Evolutionary conservation across 129 eudicot species (phyloP).

Genomic region (Lactuca sativa): DNA sequence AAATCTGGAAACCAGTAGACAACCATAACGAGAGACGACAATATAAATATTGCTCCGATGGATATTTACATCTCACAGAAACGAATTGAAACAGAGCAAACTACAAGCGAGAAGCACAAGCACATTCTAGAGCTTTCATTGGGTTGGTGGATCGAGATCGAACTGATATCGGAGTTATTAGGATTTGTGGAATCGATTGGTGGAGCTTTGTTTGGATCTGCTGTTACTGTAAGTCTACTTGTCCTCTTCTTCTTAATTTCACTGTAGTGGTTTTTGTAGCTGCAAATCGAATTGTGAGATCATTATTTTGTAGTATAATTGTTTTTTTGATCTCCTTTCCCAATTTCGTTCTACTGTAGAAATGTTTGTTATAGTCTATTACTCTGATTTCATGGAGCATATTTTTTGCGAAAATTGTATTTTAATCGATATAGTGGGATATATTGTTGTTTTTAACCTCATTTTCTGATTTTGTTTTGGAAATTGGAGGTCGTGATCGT

Average conservation of each 20-base stretch:
- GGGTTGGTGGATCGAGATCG: conserved; percentile 61
- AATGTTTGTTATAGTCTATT: neutral
- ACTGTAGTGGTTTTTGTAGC: neutral
- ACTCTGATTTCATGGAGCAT: too few species aligned
- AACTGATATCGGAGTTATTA: conserved; percentile 41
- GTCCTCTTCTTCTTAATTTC: neutral
- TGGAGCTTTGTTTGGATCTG: conserved; percentile 18
- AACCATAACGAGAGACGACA: neutral
- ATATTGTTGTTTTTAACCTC: too few species aligned
- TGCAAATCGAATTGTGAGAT: neutral
- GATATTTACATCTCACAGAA: neutral
- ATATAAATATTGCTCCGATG: neutral
- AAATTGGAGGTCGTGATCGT: neutral
- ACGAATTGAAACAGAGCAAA: neutral
- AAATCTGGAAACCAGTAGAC: conserved; percentile 50
- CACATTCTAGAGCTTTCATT: conserved; percentile 1
- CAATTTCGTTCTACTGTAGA: too few species aligned
- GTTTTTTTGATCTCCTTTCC: neutral
- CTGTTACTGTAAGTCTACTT: conserved; percentile 22
- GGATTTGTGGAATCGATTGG: conserved; percentile 64
- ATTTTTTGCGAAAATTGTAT: too few species aligned
- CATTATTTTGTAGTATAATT: neutral
- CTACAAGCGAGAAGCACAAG: conserved; percentile 18
- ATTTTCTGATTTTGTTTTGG: neutral
- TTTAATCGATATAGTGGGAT: neutral